Conservation (phyloP, 129 eudicot species). For the Flaveria sonorensis region DNA sequence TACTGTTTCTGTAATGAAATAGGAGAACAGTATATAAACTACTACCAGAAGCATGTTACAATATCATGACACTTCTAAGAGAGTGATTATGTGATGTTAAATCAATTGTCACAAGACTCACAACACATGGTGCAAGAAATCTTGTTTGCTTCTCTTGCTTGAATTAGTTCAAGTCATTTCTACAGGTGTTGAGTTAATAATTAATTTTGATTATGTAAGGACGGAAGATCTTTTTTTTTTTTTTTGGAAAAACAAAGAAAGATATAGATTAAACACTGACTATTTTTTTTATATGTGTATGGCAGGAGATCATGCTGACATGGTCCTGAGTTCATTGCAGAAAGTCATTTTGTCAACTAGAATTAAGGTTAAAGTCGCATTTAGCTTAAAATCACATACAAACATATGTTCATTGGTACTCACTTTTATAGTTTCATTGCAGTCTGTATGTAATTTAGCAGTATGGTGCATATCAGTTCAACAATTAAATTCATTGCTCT, state of each 20-base stretch:
- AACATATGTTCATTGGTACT: neutral
- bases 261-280: neutral
- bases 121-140: too few species aligned
- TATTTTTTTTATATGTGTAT: constrained; percentile 6
- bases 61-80: too few species aligned
- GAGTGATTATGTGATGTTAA: too few species aligned
- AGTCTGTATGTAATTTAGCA: constrained; percentile 89
- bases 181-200: neutral
- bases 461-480: constrained; percentile 95
- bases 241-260: neutral
- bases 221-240: neutral
- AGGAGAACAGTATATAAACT: neutral
- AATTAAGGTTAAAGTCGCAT: constrained; percentile 54
- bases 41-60: neutral
- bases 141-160: too few species aligned
- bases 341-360: constrained; percentile 59
- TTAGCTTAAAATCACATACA: neutral
- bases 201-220: neutral
- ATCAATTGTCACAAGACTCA: too few species aligned
- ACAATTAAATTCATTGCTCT: constrained; percentile 48
- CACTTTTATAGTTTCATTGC: constrained; percentile 26
- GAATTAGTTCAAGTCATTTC: neutral
- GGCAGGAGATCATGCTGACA: constrained; percentile 56
- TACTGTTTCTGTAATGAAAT: neutral
- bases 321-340: constrained; percentile 54